phyloP scores from a whole-genome alignment of 148 eudicot genomes.

The Amaranthus hypochondriacus region DNA sequence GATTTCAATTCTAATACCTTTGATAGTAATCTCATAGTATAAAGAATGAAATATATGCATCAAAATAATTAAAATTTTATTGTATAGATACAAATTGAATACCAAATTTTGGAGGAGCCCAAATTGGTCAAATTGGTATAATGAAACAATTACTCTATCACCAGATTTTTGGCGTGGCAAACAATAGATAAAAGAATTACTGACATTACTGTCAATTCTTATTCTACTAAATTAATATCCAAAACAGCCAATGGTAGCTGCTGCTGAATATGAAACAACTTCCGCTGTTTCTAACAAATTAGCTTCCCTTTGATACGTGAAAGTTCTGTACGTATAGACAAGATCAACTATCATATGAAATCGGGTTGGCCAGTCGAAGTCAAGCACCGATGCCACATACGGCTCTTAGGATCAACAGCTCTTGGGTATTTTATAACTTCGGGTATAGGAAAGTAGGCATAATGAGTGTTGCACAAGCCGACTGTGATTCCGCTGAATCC shows the following conservation, averaged over 20 bases:
- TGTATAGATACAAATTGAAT: too few relatives aligned
- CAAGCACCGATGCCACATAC: conserved; percentile 99
- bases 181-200: too few relatives aligned
- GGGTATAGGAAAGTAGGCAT: conserved; percentile 92
- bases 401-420: conserved; percentile 88
- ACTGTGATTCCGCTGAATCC: conserved; percentile 98
- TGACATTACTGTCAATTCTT: neutral
- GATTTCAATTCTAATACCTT: too few relatives aligned
- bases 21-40: too few relatives aligned
- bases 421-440: conserved; percentile 87
- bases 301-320: neutral
- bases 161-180: too few relatives aligned
- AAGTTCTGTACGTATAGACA: conserved; percentile 5
- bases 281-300: neutral
- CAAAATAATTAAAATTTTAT: too few relatives aligned
- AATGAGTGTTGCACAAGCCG: conserved; percentile 93
- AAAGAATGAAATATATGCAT: too few relatives aligned
- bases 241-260: conserved; percentile 5
- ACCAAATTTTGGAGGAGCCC: too few relatives aligned
- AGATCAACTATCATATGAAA: conserved; percentile 45
- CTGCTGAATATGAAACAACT: neutral
- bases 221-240: conserved; percentile 20
- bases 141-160: too few relatives aligned
- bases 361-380: conserved; percentile 99
- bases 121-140: too few relatives aligned